Percentiles rank a stretch among this genome's conserved stretches.
Evolutionary conservation across 805 yeast species (phyloP).

Genomic region (Saturnispora saitoi): DNA sequence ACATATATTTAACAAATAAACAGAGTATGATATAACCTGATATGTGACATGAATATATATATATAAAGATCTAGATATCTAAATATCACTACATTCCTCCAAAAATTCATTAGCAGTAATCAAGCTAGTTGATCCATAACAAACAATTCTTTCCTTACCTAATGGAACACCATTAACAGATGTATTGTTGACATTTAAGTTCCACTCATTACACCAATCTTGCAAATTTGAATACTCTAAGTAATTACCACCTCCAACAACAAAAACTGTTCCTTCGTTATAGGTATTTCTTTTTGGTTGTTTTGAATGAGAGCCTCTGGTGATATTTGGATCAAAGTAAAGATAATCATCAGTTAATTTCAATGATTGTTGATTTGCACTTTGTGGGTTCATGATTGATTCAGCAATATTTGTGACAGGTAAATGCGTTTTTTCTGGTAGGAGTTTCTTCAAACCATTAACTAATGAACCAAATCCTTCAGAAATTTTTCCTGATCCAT

Average conservation of each 20-base stretch:
- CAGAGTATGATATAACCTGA: no score
- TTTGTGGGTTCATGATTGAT: slow-evolving; percentile 77
- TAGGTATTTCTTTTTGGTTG: slow-evolving; percentile 81
- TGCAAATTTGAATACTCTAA: slow-evolving; percentile 89
- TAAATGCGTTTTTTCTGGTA: slow-evolving; percentile 81
- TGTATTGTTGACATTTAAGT: slow-evolving; percentile 14
- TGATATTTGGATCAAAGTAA: slow-evolving; percentile 78
- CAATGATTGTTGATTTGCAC: slow-evolving; percentile 52
- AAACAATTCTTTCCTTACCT: slow-evolving; percentile 40
- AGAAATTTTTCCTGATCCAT: slow-evolving; percentile 56
- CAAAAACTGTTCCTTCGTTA: slow-evolving; percentile 78
- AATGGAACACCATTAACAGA: slow-evolving; percentile 11
- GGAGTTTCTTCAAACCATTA: slow-evolving; percentile 73
- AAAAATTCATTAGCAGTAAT: slow-evolving; percentile 63
- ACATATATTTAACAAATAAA: no score
- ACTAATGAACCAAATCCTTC: slow-evolving; percentile 88
- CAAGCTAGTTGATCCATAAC: slow-evolving; percentile 82
- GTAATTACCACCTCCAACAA: slow-evolving; percentile 95
- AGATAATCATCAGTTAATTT: slow-evolving; percentile 81
- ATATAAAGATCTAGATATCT: not conserved
- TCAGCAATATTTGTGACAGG: slow-evolving; percentile 89
- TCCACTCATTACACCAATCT: slow-evolving; percentile 54
- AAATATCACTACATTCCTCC: slow-evolving; percentile 53
- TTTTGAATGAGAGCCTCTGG: slow-evolving; percentile 82
- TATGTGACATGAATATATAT: not conserved